Evolutionary conservation across 169 alveolate species (phyloP).

Genomic region (Plasmodium berghei): DNA sequence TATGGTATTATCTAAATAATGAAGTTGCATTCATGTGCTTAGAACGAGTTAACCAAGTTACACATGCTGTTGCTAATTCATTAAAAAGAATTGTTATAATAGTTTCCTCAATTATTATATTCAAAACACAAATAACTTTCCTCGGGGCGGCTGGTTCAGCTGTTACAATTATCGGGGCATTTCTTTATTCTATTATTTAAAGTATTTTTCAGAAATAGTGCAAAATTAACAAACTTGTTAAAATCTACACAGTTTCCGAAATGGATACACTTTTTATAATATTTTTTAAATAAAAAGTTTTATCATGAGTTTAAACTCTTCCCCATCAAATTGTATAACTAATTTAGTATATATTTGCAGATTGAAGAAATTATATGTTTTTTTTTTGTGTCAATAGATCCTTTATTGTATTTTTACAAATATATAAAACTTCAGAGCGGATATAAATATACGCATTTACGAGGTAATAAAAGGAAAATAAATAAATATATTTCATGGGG

Average conservation of each 20-base stretch:
- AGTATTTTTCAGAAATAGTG: not conserved
- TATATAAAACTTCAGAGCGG: too few relatives aligned
- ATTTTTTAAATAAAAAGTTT: too few relatives aligned
- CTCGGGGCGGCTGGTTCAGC: slow-evolving; percentile 85
- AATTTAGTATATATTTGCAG: too few relatives aligned
- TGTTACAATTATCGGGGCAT: slow-evolving; percentile 87
- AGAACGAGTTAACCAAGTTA: slow-evolving; percentile 85
- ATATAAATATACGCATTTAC: too few relatives aligned
- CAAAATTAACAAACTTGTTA: not conserved
- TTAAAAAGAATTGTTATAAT: slow-evolving; percentile 87
- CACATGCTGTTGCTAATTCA: slow-evolving; percentile 90
- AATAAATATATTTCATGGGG: too few relatives aligned
- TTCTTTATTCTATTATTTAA: slow-evolving; percentile 80
- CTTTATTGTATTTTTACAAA: too few relatives aligned
- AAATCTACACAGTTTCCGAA: too few relatives aligned
- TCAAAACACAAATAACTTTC: slow-evolving; percentile 82
- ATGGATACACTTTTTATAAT: not conserved
- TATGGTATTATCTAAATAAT: slow-evolving; percentile 87
- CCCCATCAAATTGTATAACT: too few relatives aligned
- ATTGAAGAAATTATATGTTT: too few relatives aligned
- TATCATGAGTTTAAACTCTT: too few relatives aligned
- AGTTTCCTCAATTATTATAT: slow-evolving; percentile 82
- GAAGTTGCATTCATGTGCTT: slow-evolving; percentile 88
- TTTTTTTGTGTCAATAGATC: too few relatives aligned
- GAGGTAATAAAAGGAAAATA: too few relatives aligned